Evolutionary conservation across 2,329 filamentous ascomycete species (phyloP), one percentile per base, ranked within the genome.

Genomic region (Bisporella sp.): DNA sequence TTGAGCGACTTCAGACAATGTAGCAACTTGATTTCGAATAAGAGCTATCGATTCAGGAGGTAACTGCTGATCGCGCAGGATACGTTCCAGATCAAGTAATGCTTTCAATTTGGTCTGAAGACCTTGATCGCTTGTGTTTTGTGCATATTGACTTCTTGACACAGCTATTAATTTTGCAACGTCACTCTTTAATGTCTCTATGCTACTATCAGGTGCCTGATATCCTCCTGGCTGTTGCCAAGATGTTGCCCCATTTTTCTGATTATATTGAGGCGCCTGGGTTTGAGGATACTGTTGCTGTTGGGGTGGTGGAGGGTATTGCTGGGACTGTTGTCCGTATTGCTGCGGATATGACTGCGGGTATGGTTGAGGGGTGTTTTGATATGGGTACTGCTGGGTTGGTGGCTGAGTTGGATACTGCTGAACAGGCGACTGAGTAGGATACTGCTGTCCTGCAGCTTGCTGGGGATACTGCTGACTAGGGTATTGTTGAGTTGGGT

Each of bases 1-100:
- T 48, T 65, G 60, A 52, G 64, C 53, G 50, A 64, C 59, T 49
- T 64, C 57, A 55, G 63, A 62, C 68, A 96, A 78, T 68, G 84
- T 82, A 68, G 85, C 82, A 69, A 96, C 84, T 78, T 93, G 89
- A 66, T 85, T 84, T 69, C 85, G 88, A 69, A 96, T 87, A 67
- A 87, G 81, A 69, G 87, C 82, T 66, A 96, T 78, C 72, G 95
- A 87, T 64, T 91, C 84, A 62, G 83, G 82, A 53, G 85, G 85
- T 66, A 96, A 76, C 64, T 84, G 83, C 68, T 89, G 86, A 60
- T 77, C 84, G 67, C 87, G 82, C 64, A 96, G 74, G 58, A 92
- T 80, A 59, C 77, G 82, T 72, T 95, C 89, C 57, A 97, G 78
- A 68, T 93, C 88, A 69, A 91, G 74, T 60, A 96, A 79, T 56